Conservation (phyloP, 2,329 filamentous ascomycete genomes). For the Ceratocystiopsis minuta region DNA sequence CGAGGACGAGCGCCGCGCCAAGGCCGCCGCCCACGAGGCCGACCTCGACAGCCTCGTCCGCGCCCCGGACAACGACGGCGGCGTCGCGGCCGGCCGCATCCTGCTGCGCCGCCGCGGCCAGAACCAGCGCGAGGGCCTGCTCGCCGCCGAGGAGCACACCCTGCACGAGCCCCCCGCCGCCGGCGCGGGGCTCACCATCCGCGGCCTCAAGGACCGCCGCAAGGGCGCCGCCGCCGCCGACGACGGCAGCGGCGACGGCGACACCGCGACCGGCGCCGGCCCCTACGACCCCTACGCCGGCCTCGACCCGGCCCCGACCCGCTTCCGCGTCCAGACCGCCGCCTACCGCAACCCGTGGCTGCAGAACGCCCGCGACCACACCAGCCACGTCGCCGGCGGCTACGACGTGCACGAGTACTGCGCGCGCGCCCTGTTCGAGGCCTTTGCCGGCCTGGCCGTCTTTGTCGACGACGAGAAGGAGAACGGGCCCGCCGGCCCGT, state of each 20-base stretch:
- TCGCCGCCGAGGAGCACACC: conserved; percentile 23
- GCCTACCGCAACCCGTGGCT: conserved; percentile 62
- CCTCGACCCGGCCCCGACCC: conserved; percentile 45
- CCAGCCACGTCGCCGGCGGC: conserved; percentile 55
- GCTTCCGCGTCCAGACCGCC: conserved; percentile 46
- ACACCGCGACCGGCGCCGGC: conserved; percentile 42
- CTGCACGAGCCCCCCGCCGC: conserved; percentile 5
- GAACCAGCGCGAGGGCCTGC: conserved; percentile 16
- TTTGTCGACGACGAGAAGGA: conserved; percentile 66
- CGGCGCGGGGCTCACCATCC: conserved; percentile 40
- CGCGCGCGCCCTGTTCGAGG: conserved; percentile 63
- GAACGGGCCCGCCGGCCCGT: conserved; percentile 12
- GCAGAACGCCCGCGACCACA: conserved; percentile 45
- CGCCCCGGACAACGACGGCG: conserved; percentile 27
- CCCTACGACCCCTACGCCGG: conserved; percentile 85
- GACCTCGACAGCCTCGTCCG: conserved; percentile 52
- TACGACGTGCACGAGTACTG: conserved; percentile 75
- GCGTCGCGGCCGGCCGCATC: conserved; percentile 34
- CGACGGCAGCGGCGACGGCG: conserved; percentile 11
- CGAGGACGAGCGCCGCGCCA: conserved; percentile 47
- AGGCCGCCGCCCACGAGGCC: conserved; percentile 45
- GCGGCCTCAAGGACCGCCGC: conserved; percentile 54
- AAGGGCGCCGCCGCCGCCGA: conserved; percentile 14
- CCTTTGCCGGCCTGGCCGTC: conserved; percentile 75
- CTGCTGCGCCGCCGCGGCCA: conserved; percentile 58